Evolutionary conservation across 441 rosid species (phyloP).

Genomic region (Euphorbia corollata): DNA sequence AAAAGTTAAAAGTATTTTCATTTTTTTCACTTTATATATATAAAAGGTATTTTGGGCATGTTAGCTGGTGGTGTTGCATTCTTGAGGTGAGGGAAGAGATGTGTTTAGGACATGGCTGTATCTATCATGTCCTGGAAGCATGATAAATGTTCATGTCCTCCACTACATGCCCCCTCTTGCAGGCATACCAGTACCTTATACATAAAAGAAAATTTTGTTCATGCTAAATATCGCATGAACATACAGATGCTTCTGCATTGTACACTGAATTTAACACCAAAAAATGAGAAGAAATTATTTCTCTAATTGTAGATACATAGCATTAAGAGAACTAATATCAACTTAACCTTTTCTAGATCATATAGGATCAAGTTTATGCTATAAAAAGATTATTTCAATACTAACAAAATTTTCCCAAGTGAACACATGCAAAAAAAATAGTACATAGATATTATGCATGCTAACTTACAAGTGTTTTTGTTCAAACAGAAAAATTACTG

Average conservation of each 20-base stretch:
- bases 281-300: neutral
- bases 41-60: neutral
- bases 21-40: neutral
- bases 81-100: neutral
- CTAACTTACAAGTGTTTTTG: neutral
- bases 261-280: neutral
- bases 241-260: neutral
- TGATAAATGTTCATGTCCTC: neutral
- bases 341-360: neutral
- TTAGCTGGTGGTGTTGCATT: neutral
- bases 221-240: neutral
- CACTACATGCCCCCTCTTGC: neutral
- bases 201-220: neutral
- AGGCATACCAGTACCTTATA: neutral
- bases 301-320: neutral
- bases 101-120: neutral
- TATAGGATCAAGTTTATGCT: neutral
- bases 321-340: neutral
- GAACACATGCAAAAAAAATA: neutral
- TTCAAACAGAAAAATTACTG: constrained; percentile 1
- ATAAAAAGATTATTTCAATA: neutral
- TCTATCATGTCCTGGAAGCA: neutral
- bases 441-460: neutral
- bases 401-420: too few relatives aligned
- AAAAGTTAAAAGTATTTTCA: neutral